Percentiles rank a stretch among this genome's conserved stretches.
phyloP scores from a whole-genome alignment of 2,329 filamentous ascomycete species.

The Scytalidium sp. region DNA sequence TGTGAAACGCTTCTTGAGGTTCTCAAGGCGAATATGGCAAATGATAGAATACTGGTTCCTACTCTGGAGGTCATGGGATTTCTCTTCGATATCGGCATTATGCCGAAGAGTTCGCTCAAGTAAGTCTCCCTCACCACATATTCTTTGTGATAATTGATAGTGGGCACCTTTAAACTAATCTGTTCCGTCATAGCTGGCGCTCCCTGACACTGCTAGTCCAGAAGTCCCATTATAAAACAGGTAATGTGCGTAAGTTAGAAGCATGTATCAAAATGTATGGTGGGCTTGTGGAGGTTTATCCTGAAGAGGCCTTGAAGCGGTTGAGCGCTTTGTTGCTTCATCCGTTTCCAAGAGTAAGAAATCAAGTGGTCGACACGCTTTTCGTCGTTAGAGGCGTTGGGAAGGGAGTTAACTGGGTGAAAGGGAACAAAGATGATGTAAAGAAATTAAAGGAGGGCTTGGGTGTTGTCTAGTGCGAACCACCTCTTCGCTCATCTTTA shows the following conservation, averaged over 20 bases:
- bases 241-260: constrained; percentile 77
- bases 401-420: constrained; percentile 56
- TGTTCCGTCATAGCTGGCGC: constrained; percentile 42
- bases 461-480: constrained; percentile 2
- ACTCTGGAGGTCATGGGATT: constrained; percentile 76
- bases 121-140: constrained; percentile 8
- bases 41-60: constrained; percentile 70
- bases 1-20: constrained; percentile 52
- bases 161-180: no score
- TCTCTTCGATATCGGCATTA: constrained; percentile 62
- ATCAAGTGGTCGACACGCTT: constrained; percentile 56
- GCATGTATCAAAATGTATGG: constrained; percentile 79
- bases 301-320: constrained; percentile 55
- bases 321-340: constrained; percentile 72
- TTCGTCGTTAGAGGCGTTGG: constrained; percentile 41
- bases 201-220: constrained; percentile 68
- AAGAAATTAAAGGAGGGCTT: constrained; percentile 5
- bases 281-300: constrained; percentile 50
- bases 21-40: constrained; percentile 46
- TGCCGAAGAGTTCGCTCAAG: constrained; percentile 35
- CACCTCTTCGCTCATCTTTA: no score
- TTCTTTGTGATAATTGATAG: no score
- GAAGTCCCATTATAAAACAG: constrained; percentile 77
- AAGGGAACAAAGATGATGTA: constrained; percentile 42
- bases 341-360: constrained; percentile 74